Conservation (phyloP, 208 protist genomes). For the Vickermania ingenoplastis region DNA sequence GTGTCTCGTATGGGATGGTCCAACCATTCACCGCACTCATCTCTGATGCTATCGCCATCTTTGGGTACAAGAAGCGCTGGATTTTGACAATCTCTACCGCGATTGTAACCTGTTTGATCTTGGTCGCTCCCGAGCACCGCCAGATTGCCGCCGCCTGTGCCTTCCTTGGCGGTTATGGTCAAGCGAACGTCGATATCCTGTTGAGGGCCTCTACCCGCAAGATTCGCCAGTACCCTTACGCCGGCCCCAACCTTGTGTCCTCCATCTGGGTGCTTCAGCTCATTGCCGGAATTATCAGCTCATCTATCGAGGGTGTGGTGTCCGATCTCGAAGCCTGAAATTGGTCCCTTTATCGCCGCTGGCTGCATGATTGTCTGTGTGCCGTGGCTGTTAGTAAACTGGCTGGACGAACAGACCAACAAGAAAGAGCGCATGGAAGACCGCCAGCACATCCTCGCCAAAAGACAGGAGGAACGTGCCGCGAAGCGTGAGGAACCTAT, state of each 20-base stretch:
- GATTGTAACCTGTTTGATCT: constrained; percentile 25
- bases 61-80: constrained; percentile 74
- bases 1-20: constrained; percentile 42
- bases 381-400: constrained; percentile 53
- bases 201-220: constrained; percentile 69
- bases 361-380: constrained; percentile 35
- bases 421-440: constrained; percentile 37
- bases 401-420: constrained; percentile 54
- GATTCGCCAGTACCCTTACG: constrained; percentile 31
- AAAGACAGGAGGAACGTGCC: not conserved
- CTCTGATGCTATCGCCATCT: constrained; percentile 49
- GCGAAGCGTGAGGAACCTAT: not conserved
- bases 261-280: constrained; percentile 55
- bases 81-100: constrained; percentile 43
- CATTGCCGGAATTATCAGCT: constrained; percentile 28
- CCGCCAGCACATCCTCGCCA: not conserved
- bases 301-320: constrained; percentile 39
- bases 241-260: constrained; percentile 46
- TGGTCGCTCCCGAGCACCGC: constrained; percentile 27
- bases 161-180: constrained; percentile 43
- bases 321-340: constrained; percentile 27
- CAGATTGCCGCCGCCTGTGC: constrained; percentile 30
- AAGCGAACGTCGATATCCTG: constrained; percentile 71
- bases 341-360: constrained; percentile 51
- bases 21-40: constrained; percentile 55